These are phyloP conservation scores for Phylloporus rhodoxanthus DNA, from an alignment of 768 basidiomycete species.

Conservation along the genomic window DNA sequence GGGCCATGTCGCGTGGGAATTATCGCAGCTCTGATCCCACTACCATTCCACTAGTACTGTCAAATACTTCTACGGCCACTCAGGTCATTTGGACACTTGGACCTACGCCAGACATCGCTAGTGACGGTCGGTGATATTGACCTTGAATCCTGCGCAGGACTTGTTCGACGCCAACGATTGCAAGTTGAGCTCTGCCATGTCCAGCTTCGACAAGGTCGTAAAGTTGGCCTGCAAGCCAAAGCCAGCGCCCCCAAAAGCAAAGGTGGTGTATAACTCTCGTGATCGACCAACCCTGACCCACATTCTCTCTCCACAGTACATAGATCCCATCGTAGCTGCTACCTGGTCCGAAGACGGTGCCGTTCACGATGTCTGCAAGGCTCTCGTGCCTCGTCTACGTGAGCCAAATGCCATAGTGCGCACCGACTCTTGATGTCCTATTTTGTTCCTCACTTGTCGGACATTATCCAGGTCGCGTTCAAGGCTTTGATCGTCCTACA, in stretches of 20 bases:
- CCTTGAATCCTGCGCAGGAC: conserved; percentile 17
- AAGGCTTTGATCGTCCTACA: conserved; percentile 94
- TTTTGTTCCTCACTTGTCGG: neutral
- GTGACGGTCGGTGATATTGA: neutral
- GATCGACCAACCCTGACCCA: neutral
- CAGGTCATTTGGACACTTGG: neutral
- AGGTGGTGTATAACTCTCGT: conserved; percentile 45
- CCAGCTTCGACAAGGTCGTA: conserved; percentile 86
- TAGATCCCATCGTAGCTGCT: conserved; percentile 92
- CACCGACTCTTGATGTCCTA: conserved; percentile 1
- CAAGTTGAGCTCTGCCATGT: conserved; percentile 41
- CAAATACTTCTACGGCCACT: neutral
- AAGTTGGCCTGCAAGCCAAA: conserved; percentile 98
- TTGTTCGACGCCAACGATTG: neutral
- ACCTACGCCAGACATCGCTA: neutral
- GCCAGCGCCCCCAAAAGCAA: conserved; percentile 90
- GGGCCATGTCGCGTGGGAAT: conserved; percentile 2
- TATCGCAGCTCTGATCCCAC: neutral
- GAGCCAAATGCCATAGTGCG: conserved; percentile 90
- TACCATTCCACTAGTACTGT: neutral
- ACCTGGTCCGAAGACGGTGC: conserved; percentile 97
- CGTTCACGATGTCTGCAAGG: conserved; percentile 87
- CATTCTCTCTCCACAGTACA: conserved; percentile 52
- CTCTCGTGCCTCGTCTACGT: conserved; percentile 74
- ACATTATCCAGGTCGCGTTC: conserved; percentile 74